A percentile compares a stretch with the other conserved stretches of the same genome.
These are phyloP conservation scores for Chlorella sp. DNA, from an alignment of 139 green algal species.

Conservation along the genomic window DNA sequence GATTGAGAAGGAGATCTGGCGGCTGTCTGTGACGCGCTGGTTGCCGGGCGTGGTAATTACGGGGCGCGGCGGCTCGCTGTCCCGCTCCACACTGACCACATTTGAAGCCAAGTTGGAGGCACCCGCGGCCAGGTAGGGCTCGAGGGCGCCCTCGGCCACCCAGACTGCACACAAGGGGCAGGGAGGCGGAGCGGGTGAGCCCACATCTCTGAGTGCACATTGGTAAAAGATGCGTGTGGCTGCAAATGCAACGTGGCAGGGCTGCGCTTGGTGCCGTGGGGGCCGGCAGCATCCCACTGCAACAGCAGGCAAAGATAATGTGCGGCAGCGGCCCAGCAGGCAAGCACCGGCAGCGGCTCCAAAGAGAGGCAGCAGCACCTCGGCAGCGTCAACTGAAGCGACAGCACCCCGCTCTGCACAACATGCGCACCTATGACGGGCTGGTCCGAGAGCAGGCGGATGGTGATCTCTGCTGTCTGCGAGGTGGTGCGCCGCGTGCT, in stretches of 20 bases:
- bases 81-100: slow-evolving; percentile 3
- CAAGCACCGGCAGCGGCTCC: too few relatives aligned
- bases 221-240: background rate
- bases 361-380: too few relatives aligned
- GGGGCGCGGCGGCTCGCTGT: slow-evolving; percentile 29
- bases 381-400: background rate
- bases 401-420: background rate
- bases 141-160: slow-evolving; percentile 17
- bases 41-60: slow-evolving; percentile 17
- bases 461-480: too few relatives aligned
- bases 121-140: background rate
- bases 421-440: background rate
- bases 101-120: slow-evolving; percentile 27
- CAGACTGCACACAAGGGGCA: background rate
- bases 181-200: background rate
- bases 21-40: background rate
- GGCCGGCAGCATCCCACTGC: background rate
- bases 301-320: too few relatives aligned
- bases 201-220: too few relatives aligned
- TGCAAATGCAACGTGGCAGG: background rate
- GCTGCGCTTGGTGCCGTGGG: background rate
- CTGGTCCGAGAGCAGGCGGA: background rate
- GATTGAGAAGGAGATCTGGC: slow-evolving; percentile 19
- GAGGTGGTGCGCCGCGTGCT: background rate
- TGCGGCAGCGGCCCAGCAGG: too few relatives aligned